Evolutionary conservation across 495 filamentous ascomycete genomes (phyloP), one percentile per base, ranked within the genome.

Genomic region (Neurospora discreta): DNA sequence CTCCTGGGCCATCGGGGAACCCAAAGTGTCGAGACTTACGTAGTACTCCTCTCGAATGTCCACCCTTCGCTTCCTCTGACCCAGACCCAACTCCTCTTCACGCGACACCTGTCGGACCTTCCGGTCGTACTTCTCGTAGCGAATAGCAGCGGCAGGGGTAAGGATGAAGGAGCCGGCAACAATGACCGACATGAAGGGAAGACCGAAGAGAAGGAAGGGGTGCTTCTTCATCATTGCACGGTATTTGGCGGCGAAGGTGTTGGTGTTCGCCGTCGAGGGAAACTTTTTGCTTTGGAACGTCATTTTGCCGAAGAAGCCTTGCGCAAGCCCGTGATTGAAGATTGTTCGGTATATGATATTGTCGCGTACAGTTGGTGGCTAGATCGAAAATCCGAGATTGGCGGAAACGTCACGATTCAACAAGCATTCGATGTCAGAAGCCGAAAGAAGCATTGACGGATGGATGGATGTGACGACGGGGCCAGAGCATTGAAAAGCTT

Each of bases 91-190:
- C 77, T 91, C 88, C 82, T 98, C 95, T 36, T 98, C 93, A 71
- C 91, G 85, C 69, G 86, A 91, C 80, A 98, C 75, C 79, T 92
- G 89, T 77, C 91, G 86, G 43, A 95, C 90, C 82, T 92, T 94
- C 72, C 92, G 85, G 78, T 99, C 96, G 76, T 98, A 89, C 42
- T 90, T 88, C 82, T 98, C 95, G 81, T 98, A 99, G 44, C 96
- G 87, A 39, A 99, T 82, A 6, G 95, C 96, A 7, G 95, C 93
- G 3, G 94, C 95, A 2, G 96, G 95, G 0, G 95, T 97, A 16
- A 99, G 86, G 73, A 94, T 91, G 81, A 99, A 99, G 9, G 92
- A 96, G 0, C 93, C 95, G 5, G 90, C 94, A n/a, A 99, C 90
- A 75, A 99, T 97, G 42, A 95, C 89, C 58, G 86, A 82, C 77